A percentile compares a stretch with the other conserved stretches of the same genome.
These are phyloP conservation scores for Exobasidium cylindrosporum DNA, from an alignment of 1,284 basidiomycete genomes.

Conservation along the genomic window DNA sequence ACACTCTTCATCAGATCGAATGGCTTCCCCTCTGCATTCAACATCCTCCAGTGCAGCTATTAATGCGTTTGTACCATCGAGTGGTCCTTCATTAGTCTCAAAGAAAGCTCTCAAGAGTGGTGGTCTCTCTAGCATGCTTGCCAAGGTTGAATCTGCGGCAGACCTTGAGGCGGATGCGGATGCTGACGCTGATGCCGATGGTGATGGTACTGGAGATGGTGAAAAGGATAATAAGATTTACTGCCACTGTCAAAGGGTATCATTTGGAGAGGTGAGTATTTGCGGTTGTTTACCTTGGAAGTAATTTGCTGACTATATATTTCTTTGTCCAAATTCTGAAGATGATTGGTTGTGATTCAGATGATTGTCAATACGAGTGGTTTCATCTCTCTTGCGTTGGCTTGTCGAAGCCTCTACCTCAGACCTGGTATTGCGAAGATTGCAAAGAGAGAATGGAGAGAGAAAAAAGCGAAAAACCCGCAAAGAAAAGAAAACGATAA, in stretches of 20 bases:
- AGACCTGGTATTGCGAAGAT: conserved; percentile 49
- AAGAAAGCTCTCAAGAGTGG: neutral
- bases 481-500: conserved; percentile 16
- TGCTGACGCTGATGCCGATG: neutral
- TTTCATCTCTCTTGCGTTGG: conserved; percentile 54
- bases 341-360: conserved; percentile 29
- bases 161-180: neutral
- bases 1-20: neutral
- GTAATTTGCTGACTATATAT: conserved; percentile 16
- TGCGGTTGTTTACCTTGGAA: conserved; percentile 46
- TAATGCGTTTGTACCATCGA: neutral
- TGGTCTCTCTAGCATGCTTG: neutral
- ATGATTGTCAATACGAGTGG: conserved; percentile 52
- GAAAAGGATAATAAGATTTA: conserved; percentile 50
- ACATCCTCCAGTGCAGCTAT: too few species aligned
- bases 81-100: neutral
- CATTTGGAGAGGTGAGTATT: conserved; percentile 40
- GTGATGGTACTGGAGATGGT: conserved; percentile 15
- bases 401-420: conserved; percentile 49
- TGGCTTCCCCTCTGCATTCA: neutral
- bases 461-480: conserved; percentile 8
- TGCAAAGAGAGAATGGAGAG: conserved; percentile 18
- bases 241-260: conserved; percentile 53
- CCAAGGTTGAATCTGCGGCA: neutral
- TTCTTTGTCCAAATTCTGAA: neutral